These are phyloP conservation scores for Mucor indicus DNA, from an alignment of 371 early-diverging fungal species.

Conservation along the genomic window DNA sequence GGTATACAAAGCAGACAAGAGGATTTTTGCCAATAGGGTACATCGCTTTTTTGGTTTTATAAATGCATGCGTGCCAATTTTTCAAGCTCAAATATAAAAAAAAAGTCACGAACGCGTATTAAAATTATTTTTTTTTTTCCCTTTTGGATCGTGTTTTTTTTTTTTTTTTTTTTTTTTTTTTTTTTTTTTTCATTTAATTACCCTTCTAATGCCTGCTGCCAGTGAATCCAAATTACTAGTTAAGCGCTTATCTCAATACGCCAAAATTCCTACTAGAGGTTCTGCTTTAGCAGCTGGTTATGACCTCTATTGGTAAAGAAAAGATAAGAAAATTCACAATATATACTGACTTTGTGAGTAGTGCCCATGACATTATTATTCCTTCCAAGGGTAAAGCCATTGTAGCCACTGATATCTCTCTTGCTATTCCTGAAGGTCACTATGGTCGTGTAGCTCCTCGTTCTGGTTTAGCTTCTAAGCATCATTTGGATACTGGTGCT, in stretches of 20 bases:
- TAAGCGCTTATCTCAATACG: slow-evolving; percentile 63
- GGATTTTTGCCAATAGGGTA: too few relatives aligned
- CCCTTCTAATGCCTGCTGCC: too few relatives aligned
- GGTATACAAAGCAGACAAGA: too few relatives aligned
- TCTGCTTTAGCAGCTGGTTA: slow-evolving; percentile 90
- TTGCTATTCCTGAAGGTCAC: slow-evolving; percentile 81
- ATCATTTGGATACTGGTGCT: slow-evolving; percentile 92
- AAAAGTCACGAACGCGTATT: too few relatives aligned
- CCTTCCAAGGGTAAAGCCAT: slow-evolving; percentile 71
- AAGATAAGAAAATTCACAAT: not conserved
- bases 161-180: too few relatives aligned
- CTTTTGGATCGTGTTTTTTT: too few relatives aligned
- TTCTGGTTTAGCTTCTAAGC: slow-evolving; percentile 88
- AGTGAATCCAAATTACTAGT: too few relatives aligned
- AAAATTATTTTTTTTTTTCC: too few relatives aligned
- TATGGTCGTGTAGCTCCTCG: slow-evolving; percentile 97
- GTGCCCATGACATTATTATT: slow-evolving; percentile 65
- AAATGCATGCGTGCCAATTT: too few relatives aligned
- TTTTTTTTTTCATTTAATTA: too few relatives aligned
- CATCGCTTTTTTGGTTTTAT: too few relatives aligned
- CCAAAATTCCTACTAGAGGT: slow-evolving; percentile 79
- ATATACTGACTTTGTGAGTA: slow-evolving; percentile 15
- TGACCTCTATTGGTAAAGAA: slow-evolving; percentile 82
- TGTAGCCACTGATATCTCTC: slow-evolving; percentile 80
- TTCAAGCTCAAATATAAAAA: too few relatives aligned